A percentile compares a stretch with the other conserved stretches of the same genome.
These are phyloP conservation scores for Hymenoscyphus repandus DNA, from an alignment of 2,329 filamentous ascomycete genomes.

Conservation along the genomic window DNA sequence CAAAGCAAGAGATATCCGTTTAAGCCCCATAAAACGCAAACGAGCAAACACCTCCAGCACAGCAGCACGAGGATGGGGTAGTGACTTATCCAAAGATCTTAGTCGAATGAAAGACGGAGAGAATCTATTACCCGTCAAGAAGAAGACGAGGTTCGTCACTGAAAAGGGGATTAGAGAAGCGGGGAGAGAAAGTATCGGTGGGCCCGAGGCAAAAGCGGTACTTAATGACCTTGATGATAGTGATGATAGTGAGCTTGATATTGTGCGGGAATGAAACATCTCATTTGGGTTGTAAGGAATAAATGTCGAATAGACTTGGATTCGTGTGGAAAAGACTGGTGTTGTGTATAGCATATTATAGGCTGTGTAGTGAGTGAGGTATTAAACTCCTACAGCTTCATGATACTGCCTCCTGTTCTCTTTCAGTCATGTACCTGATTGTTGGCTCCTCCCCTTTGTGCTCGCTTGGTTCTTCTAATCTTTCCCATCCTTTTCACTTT, in stretches of 20 bases:
- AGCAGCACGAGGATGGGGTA: constrained; percentile 50
- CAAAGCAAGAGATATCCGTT: constrained; percentile 42
- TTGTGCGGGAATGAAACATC: constrained; percentile 22
- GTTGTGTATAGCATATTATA: no score
- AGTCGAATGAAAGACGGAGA: constrained; percentile 58
- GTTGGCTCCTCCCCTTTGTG: no score
- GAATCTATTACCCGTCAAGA: constrained; percentile 45
- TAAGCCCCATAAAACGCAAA: constrained; percentile 59
- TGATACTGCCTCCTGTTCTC: no score
- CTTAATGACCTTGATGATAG: constrained; percentile 25
- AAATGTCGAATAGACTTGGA: not conserved
- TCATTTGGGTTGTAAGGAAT: not conserved
- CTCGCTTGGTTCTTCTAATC: no score
- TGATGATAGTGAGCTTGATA: constrained; percentile 31
- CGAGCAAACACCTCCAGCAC: constrained; percentile 34
- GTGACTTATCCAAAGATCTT: constrained; percentile 49
- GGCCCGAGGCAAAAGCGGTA: constrained; percentile 34
- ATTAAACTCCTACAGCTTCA: no score
- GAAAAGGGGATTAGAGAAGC: constrained; percentile 73
- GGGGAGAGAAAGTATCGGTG: constrained; percentile 66
- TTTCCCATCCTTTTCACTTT: no score
- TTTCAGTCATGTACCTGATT: no score
- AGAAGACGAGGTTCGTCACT: constrained; percentile 77
- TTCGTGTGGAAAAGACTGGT: not conserved
- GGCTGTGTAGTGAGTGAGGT: no score